Conservation (phyloP, 2,329 filamentous ascomycete species). For the Fusarium sp. region DNA sequence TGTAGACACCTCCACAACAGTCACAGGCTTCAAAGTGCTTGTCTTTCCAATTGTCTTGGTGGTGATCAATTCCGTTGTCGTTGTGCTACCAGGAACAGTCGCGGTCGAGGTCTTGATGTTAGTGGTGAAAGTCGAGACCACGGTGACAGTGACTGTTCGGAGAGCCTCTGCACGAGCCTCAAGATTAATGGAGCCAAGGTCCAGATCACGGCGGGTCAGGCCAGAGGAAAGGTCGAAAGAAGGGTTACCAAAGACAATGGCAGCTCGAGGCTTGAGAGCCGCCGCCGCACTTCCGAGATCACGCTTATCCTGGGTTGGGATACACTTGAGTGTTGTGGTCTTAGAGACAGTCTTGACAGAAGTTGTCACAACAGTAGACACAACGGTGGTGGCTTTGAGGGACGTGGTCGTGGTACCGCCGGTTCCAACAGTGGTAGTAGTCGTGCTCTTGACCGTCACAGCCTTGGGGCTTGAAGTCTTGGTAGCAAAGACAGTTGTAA, state of each 20-base stretch:
- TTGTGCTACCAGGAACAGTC: conserved; percentile 29
- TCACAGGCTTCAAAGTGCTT: conserved; percentile 23
- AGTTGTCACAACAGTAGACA: conserved; percentile 38
- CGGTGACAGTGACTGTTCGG: conserved; percentile 19
- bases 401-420: conserved; percentile 36
- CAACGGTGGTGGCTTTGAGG: conserved; percentile 39
- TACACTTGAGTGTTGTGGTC: conserved; percentile 39
- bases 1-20: conserved; percentile 19
- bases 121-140: conserved; percentile 28
- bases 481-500: conserved; percentile 30
- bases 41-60: conserved; percentile 29
- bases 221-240: conserved; percentile 12
- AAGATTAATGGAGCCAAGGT: conserved; percentile 19
- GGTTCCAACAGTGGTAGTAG: conserved; percentile 30
- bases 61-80: conserved; percentile 23
- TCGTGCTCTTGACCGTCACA: conserved; percentile 36
- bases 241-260: conserved; percentile 28
- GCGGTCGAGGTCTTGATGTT: conserved; percentile 27
- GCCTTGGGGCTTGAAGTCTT: conserved; percentile 35
- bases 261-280: conserved; percentile 7
- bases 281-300: background rate
- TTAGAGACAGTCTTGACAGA: conserved; percentile 34
- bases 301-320: conserved; percentile 34
- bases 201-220: conserved; percentile 21
- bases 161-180: conserved; percentile 22